Base-by-base conservation (phyloP, 2,329 filamentous ascomycete genomes). In the Colletotrichum godetiae region DNA sequence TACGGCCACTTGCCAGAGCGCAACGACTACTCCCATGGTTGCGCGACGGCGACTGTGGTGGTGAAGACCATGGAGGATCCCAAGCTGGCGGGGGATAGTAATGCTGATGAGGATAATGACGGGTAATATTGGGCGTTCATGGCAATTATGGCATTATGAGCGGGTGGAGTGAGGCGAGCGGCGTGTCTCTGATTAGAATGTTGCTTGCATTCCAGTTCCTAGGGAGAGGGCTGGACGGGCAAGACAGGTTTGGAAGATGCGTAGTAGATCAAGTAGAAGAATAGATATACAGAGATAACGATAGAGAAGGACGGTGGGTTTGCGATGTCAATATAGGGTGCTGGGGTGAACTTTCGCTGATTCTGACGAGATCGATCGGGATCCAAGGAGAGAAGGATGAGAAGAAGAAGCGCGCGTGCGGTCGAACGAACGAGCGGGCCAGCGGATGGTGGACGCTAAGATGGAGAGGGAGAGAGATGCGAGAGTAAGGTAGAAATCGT, bases 1-100 rank as follows among this genome's bases (percentile, higher is more conserved):
- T 42, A 90, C 80, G 46, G 92, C 79, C 83, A 93, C 86, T 75
- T 86, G 86, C 83, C 88, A 89, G 71, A 92, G 80, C 56, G 88
- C 85, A 73, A 85, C 76, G 59, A 85, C 79, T 73, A 87, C 80
- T 78, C 82, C 82, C 83, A 86, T 84, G 76, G 78, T 83, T 70
- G 69, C 67, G 61, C 72, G 68, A 67, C 67, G 58, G 72, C 70
- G 37, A 53, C 19, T 57, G 24, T 59, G 27, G 46, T 65, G 67
- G 46, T 65, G 62, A 42, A 59, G 72, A 74, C 68, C 72, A 74
- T 74, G 63, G 68, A 68, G 62, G 19, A 73, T 58, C 68, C 58
- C 62, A 53, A 74, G 12, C 49, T 71, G 71, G 61, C 49, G 67
- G 71, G 61, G 60, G 31, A 66, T 52, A 58, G 49, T 29, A 64